These are phyloP conservation scores for Phyllachora maydis DNA, from an alignment of 2,329 filamentous ascomycete species.

Conservation along the genomic window DNA sequence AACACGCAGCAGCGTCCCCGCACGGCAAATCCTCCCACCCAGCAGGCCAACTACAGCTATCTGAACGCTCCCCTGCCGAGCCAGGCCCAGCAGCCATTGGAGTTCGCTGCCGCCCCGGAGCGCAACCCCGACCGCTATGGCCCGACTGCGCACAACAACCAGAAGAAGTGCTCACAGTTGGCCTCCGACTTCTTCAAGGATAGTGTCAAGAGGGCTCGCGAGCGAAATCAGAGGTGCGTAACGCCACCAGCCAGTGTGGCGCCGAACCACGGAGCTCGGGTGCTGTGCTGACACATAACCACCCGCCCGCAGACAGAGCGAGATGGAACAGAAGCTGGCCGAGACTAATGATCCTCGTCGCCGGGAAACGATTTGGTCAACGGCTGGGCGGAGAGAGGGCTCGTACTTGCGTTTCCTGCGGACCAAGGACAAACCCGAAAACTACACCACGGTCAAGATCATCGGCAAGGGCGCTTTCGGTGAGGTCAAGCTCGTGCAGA, in stretches of 20 bases:
- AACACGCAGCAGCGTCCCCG: conserved; percentile 48
- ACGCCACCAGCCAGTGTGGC: too few species aligned
- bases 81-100: conserved; percentile 30
- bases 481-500: conserved; percentile 92
- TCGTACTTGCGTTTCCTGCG: conserved; percentile 87
- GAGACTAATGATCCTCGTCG: conserved; percentile 56
- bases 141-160: conserved; percentile 42
- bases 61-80: conserved; percentile 46
- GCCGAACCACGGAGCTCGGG: too few species aligned
- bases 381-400: conserved; percentile 70
- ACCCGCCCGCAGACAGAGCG: conserved; percentile 51
- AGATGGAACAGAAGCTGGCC: conserved; percentile 70
- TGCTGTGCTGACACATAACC: too few species aligned
- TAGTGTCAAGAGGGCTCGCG: conserved; percentile 86
- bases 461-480: conserved; percentile 98
- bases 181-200: conserved; percentile 95
- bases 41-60: conserved; percentile 44
- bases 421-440: conserved; percentile 80
- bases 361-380: conserved; percentile 70
- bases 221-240: conserved; percentile 76
- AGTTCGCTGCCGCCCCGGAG: conserved; percentile 63
- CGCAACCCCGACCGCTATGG: conserved; percentile 69
- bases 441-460: conserved; percentile 92
- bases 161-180: conserved; percentile 47
- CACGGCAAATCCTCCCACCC: conserved; percentile 53